Conservation (phyloP, 441 rosid genomes). For the Populus tomentosa region DNA sequence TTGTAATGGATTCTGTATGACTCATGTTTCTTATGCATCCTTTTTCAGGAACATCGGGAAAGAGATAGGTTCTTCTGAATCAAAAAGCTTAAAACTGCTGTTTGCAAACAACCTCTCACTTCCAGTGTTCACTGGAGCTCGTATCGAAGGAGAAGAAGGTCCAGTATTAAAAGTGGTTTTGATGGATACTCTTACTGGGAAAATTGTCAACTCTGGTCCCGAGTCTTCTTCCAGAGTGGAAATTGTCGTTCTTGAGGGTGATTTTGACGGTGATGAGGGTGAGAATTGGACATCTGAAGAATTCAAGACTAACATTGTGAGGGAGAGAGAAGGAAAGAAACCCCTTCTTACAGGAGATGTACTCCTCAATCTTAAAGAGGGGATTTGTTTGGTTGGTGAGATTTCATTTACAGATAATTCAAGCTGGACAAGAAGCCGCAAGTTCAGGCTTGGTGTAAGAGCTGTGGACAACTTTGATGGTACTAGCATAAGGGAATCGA, state of each 20-base stretch:
- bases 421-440: slow-evolving; percentile 99
- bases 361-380: slow-evolving; percentile 59
- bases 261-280: slow-evolving; percentile 63
- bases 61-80: slow-evolving; percentile 47
- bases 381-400: slow-evolving; percentile 60
- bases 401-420: slow-evolving; percentile 92
- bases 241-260: slow-evolving; percentile 86
- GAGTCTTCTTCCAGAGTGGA: slow-evolving; percentile 80
- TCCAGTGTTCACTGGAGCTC: slow-evolving; percentile 90
- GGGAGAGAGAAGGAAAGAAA: slow-evolving; percentile 92
- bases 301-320: slow-evolving; percentile 74
- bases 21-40: slow-evolving; percentile 12
- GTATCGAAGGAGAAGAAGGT: slow-evolving; percentile 78
- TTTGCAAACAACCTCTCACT: slow-evolving; percentile 65
- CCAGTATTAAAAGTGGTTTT: slow-evolving; percentile 60
- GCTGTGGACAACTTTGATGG: slow-evolving; percentile 61
- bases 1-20: neutral
- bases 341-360: slow-evolving; percentile 82
- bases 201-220: slow-evolving; percentile 53
- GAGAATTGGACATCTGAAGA: slow-evolving; percentile 74
- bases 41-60: slow-evolving; percentile 61
- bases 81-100: slow-evolving; percentile 64
- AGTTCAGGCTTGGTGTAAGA: slow-evolving; percentile 85
- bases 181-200: slow-evolving; percentile 56
- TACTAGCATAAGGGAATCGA: slow-evolving; percentile 58